A percentile compares a stretch with the other conserved stretches of the same genome.
Evolutionary conservation across 2,329 filamentous ascomycete genomes (phyloP).

Genomic region (Fusarium vanettenii): DNA sequence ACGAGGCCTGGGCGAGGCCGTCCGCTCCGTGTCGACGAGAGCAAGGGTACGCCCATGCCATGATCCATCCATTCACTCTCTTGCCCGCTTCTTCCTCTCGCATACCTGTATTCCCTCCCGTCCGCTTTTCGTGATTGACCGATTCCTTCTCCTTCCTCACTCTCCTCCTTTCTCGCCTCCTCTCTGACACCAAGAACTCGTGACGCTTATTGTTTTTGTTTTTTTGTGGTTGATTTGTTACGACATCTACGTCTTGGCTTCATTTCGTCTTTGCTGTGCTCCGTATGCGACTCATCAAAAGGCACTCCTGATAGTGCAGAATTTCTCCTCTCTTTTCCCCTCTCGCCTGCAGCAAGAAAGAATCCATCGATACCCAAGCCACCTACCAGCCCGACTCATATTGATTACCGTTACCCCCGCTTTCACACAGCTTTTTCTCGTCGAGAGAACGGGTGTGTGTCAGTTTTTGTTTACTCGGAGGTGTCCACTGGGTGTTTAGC

Average conservation of each 20-base stretch:
- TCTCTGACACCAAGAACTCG: constrained; percentile 5
- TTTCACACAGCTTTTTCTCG: constrained; percentile 8
- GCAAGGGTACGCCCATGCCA: constrained; percentile 2
- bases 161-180: constrained; percentile 2
- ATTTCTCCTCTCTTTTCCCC: constrained; percentile 3
- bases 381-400: constrained; percentile 15
- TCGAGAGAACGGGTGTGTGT: background rate
- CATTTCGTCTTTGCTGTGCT: background rate
- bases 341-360: constrained; percentile 13
- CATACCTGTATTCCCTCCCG: constrained; percentile 26
- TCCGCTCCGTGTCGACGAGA: background rate
- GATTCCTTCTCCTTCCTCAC: constrained; percentile 8
- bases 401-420: constrained; percentile 18
- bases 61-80: constrained; percentile 26
- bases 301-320: background rate
- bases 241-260: background rate
- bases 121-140: constrained; percentile 16
- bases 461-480: constrained; percentile 30
- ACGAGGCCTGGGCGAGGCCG: background rate
- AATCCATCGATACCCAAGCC: constrained; percentile 13
- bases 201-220: constrained; percentile 14
- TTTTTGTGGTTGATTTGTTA: background rate
- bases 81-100: constrained; percentile 19
- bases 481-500: background rate
- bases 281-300: background rate